These are phyloP conservation scores for Aspergillus funiculosus DNA, from an alignment of 495 filamentous ascomycete species.

Conservation along the genomic window DNA sequence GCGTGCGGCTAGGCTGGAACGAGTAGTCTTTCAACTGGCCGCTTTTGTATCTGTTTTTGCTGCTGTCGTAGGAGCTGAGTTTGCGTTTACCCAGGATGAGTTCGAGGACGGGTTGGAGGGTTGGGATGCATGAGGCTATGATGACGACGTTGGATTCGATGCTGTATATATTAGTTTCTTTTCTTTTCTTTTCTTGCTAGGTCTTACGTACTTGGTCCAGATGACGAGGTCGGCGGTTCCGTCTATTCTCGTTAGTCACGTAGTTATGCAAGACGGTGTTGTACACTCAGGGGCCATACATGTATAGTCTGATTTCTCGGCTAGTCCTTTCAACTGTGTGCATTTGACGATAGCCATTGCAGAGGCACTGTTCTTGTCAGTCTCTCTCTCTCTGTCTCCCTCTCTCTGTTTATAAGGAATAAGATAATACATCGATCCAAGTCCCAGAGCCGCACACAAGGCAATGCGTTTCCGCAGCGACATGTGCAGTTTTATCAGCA, in stretches of 20 bases:
- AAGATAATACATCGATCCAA: conserved; percentile 29
- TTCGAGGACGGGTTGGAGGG: conserved; percentile 37
- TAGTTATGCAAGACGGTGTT: background rate
- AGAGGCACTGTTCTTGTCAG: conserved; percentile 22
- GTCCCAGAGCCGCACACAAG: conserved; percentile 30
- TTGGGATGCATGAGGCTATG: conserved; percentile 41
- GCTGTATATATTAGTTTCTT: conserved; percentile 15
- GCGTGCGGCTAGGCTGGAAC: conserved; percentile 14
- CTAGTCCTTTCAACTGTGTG: conserved; percentile 30
- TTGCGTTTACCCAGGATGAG: conserved; percentile 30
- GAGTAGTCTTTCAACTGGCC: conserved; percentile 14
- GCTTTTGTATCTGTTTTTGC: conserved; percentile 20
- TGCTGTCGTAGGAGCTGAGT: conserved; percentile 25
- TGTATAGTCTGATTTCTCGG: conserved; percentile 31
- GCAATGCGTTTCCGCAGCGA: conserved; percentile 35
- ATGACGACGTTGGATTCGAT: conserved; percentile 40
- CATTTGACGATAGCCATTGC: conserved; percentile 35
- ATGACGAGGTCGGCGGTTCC: conserved; percentile 31
- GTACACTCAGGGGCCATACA: conserved; percentile 20
- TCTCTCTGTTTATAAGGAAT: background rate
- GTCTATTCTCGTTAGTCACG: conserved; percentile 20
- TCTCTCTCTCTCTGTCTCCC: background rate
- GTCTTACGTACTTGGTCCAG: conserved; percentile 31
- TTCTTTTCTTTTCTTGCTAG: background rate
- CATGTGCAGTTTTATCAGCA: conserved; percentile 36